phyloP scores from a whole-genome alignment of 257 asterid species.

The Catharanthus roseus region DNA sequence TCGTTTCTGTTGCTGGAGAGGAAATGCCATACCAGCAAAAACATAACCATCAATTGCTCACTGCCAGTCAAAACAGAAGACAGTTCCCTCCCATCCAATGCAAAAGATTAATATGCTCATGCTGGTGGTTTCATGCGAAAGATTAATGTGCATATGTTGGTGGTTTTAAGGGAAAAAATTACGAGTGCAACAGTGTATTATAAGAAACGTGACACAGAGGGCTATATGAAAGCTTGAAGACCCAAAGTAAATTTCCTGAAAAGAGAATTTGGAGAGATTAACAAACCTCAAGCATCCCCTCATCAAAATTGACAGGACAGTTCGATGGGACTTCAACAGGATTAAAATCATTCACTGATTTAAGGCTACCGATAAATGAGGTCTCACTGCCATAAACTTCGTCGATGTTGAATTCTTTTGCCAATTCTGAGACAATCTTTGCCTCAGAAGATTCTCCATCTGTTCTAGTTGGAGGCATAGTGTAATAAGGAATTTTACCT shows the following conservation, averaged over 20 bases:
- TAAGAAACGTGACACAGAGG: neutral
- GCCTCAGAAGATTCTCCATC: slow-evolving; percentile 64
- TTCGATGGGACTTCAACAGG: slow-evolving; percentile 76
- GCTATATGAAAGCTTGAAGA: neutral
- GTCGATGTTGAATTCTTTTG: slow-evolving; percentile 68
- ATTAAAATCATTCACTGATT: slow-evolving; percentile 69
- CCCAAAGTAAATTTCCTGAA: neutral
- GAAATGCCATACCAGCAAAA: neutral
- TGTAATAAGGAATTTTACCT: slow-evolving; percentile 97
- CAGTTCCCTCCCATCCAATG: neutral
- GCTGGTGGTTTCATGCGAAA: neutral
- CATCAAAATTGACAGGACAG: slow-evolving; percentile 59
- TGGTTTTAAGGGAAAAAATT: neutral
- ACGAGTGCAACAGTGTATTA: neutral
- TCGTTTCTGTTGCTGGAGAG: no score
- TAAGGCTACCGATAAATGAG: slow-evolving; percentile 88
- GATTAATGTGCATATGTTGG: neutral
- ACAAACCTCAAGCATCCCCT: slow-evolving; percentile 65
- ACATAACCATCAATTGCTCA: neutral
- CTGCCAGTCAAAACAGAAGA: neutral
- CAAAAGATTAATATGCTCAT: neutral
- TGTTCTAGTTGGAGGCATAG: slow-evolving; percentile 78
- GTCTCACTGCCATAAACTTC: slow-evolving; percentile 86
- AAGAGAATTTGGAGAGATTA: slow-evolving; percentile 3
- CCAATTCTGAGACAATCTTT: slow-evolving; percentile 66